Conservation (phyloP, 2,329 filamentous ascomycete genomes). For the Drechslerella coelobrocha region DNA sequence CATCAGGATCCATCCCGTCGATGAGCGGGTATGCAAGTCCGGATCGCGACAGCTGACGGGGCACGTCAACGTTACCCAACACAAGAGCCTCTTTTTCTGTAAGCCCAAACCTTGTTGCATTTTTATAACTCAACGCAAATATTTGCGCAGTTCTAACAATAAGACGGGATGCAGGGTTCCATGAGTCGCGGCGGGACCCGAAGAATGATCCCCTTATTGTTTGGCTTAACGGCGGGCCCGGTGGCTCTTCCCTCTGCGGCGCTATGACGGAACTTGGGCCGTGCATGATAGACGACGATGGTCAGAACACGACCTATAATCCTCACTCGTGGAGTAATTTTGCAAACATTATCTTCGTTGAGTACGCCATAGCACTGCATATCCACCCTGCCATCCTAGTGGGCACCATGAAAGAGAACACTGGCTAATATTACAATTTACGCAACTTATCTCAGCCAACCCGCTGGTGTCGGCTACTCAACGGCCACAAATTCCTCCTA, state of each 20-base stretch:
- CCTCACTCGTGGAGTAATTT: conserved; percentile 94
- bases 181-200: conserved; percentile 96
- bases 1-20: conserved; percentile 25
- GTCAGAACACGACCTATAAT: conserved; percentile 79
- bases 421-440: conserved; percentile 2
- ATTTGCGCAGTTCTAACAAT: background rate
- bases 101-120: conserved; percentile 42
- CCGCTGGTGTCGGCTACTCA: conserved; percentile 36
- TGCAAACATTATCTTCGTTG: conserved; percentile 97
- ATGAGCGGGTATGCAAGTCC: conserved; percentile 38
- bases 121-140: conserved; percentile 21
- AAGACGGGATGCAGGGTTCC: conserved; percentile 76
- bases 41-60: conserved; percentile 40
- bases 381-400: background rate
- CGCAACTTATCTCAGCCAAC: conserved; percentile 13
- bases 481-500: conserved; percentile 27
- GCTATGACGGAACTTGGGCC: conserved; percentile 97
- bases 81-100: conserved; percentile 48
- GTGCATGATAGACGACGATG: conserved; percentile 81
- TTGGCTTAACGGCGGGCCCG: conserved; percentile 94
- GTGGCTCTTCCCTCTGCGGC: conserved; percentile 94
- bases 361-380: conserved; percentile 58
- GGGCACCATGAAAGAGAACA: too few species aligned
- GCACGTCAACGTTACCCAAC: conserved; percentile 41
- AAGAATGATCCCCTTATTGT: conserved; percentile 94